Base-by-base conservation (phyloP, 257 asterid genomes). In the Jacaranda copaia region DNA sequence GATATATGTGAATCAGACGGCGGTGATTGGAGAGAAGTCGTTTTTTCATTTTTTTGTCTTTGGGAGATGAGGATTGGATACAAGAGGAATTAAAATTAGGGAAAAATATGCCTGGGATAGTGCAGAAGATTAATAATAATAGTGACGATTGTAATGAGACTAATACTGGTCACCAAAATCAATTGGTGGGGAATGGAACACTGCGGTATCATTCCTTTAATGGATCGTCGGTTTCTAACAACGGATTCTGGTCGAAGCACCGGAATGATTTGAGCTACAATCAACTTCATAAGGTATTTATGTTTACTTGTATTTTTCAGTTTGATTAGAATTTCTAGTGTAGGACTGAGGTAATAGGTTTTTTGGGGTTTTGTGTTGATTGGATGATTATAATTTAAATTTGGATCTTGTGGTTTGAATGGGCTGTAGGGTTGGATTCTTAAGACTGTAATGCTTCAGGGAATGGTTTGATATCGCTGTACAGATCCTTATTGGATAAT, bases 191-290 rank as follows among this genome's bases (percentile, higher is more conserved):
- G 40, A 74, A 82, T 38, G 89, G 77, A 40, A 40, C 8, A 7
- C 45, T 40, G 45, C 45, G 52, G 75, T 81, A 51, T 61, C 70
- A 70, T 51, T 53, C 73, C 16, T 76, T 70, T 42, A 58, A 52
- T 63, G 75, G 74, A 45, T 62, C 81, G 70, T 53, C 83, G 25
- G 70, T 79, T 70, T 73, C 83, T 59, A 62, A 65, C 73, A 84
- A 84, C 73, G 89, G 86, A 20, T 85, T 87, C 83, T 87, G 94
- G 92, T 84, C 90, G n/a, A 87, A 87, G 55, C 86, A 86, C 11
- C 80, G 81, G 18, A 85, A 86, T 35, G 92, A 83, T 48, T 70
- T 87, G 53, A 81, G 85, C 85, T 78, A 53, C 76, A 86, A 76
- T 32, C 91, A 86, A 85, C 87, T 89, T 36, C 88, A 86, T 83